Evolutionary conservation across 257 asterid species (phyloP).

Genomic region (Solanum appendiculatum): DNA sequence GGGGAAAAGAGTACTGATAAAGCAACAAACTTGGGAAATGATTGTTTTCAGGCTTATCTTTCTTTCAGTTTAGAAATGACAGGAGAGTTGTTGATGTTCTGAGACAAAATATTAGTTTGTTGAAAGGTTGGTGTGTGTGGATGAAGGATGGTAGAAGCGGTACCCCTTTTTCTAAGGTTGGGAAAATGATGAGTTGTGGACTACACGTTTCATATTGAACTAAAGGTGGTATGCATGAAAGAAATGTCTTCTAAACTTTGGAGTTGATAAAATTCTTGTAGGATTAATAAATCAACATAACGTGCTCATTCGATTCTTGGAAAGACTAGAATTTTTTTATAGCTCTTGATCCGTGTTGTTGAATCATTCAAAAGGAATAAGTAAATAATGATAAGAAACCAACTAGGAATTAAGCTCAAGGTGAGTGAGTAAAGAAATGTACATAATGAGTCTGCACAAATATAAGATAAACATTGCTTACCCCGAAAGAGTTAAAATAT

Average conservation of each 20-base stretch:
- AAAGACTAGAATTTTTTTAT: not conserved
- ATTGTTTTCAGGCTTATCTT: slow-evolving; percentile 6
- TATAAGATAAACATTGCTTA: not conserved
- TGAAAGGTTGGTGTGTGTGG: not conserved
- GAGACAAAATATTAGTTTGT: not conserved
- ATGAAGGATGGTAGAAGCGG: not conserved
- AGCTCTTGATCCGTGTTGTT: not conserved
- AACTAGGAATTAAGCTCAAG: not conserved
- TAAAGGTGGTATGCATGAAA: not conserved
- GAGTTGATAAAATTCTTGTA: not conserved
- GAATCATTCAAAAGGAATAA: not conserved
- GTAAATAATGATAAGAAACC: not conserved
- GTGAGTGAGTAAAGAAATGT: not conserved
- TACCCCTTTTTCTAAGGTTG: not conserved
- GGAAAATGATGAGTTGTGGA: not conserved
- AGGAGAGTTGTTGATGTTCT: not conserved
- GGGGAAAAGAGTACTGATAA: slow-evolving; percentile 16
- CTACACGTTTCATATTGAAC: not conserved
- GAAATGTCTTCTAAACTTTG: not conserved
- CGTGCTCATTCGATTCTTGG: not conserved
- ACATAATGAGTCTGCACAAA: not conserved
- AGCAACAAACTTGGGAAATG: slow-evolving; percentile 5
- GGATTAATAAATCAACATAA: not conserved
- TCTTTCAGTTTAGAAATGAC: not conserved
- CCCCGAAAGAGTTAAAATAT: not conserved